Evolutionary conservation across 2,329 filamentous ascomycete genomes (phyloP), one percentile per base, ranked within the genome.

Genomic region (Trichoderma polysporum): DNA sequence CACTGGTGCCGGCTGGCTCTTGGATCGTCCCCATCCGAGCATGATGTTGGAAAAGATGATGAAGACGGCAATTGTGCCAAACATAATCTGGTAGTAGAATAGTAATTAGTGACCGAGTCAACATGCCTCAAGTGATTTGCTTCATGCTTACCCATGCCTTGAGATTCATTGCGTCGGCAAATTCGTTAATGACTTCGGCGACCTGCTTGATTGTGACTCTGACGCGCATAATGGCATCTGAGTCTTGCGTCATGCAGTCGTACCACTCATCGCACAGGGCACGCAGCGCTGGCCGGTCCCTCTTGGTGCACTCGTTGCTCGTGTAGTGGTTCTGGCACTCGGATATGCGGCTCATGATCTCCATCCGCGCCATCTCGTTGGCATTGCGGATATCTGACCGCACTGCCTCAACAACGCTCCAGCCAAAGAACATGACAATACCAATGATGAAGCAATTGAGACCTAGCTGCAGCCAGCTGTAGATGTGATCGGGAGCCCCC

Each of bases 111-210:
- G 22, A 49, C 47, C 4, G 31, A 22, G 41, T 9, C 31, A 13
- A 12, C 8, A 19, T 5, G 1, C 19, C n/a, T 37, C 2, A 4
- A 6, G 31, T 27, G 15, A 17, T 8, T 12, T 63, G 35, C 5
- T 15, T 5, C 15, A 3, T 47, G 29, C 83, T 70, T 78, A 87
- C 85, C 80, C 85, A 85, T 10, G 85, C 84, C 78, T 97, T 97
- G 78, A 92, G 90, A 70, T 91, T 93, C 78, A 98, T 94, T 6
- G 92, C 89, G 73, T 97, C 93, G 4, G 97, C 90, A 77, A 98
- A 97, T 73, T 91, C 90, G 76, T 98, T 97, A 78, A 98, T 90
- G 47, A 99, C 97, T 74, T 93, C 88, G 0, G 94, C 94, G 75
- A 97, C 91, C 29, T 94, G 95, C 74, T 92, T 90, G 5, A 93